These are phyloP conservation scores for Nemania abortiva DNA, from an alignment of 2,329 filamentous ascomycete species.

Conservation along the genomic window DNA sequence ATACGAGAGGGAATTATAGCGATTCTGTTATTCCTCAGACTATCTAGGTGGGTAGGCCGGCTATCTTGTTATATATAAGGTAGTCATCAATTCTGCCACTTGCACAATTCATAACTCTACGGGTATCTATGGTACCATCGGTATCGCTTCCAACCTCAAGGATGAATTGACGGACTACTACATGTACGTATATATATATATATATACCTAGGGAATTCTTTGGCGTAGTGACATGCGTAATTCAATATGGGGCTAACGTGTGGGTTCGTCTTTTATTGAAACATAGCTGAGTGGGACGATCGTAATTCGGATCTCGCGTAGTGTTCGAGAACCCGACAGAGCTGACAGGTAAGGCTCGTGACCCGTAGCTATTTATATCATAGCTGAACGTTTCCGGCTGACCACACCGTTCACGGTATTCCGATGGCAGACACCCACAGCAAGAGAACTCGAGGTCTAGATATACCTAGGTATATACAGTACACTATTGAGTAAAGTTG, in stretches of 20 bases:
- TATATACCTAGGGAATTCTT: too few species aligned
- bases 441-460: not conserved
- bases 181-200: too few species aligned
- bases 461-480: too few species aligned
- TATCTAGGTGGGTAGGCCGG: too few species aligned
- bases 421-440: not conserved
- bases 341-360: slow-evolving; percentile 28
- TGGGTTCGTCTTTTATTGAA: not conserved
- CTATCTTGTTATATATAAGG: too few species aligned
- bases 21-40: too few species aligned
- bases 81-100: too few species aligned
- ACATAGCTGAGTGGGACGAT: slow-evolving; percentile 25
- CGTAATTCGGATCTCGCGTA: slow-evolving; percentile 19
- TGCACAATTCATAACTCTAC: not conserved
- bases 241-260: not conserved
- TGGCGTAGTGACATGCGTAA: not conserved
- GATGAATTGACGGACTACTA: too few species aligned
- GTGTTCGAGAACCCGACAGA: slow-evolving; percentile 4
- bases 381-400: slow-evolving; percentile 10
- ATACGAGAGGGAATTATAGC: too few species aligned
- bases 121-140: not conserved
- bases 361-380: slow-evolving; percentile 28
- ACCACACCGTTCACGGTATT: not conserved
- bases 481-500: too few species aligned
- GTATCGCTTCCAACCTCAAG: too few species aligned